A percentile compares a stretch with the other conserved stretches of the same genome.
phyloP scores from a whole-genome alignment of 148 eudicot species.

The Amaranthus palmeri region DNA sequence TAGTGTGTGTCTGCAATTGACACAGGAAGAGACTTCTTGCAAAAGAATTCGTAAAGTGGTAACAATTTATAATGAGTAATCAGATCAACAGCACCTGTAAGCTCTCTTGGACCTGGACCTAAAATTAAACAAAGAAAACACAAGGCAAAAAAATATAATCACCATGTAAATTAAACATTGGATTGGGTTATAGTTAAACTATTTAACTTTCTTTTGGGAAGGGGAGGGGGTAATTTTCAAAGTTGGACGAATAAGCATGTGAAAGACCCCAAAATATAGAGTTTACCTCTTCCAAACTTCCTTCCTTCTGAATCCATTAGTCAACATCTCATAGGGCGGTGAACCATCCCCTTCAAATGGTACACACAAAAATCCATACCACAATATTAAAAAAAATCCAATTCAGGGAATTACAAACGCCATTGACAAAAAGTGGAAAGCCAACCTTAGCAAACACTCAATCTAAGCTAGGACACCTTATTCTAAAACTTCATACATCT shows the following conservation, averaged over 20 bases:
- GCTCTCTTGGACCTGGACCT: conserved; percentile 82
- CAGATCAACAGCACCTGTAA: conserved; percentile 93
- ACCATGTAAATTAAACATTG: too few species aligned
- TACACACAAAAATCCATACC: conserved; percentile 8
- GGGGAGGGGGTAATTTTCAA: too few species aligned
- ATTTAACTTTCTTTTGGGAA: too few species aligned
- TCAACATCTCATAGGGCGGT: conserved; percentile 38
- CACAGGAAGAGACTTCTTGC: conserved; percentile 91
- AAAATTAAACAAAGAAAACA: neutral
- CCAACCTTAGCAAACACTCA: neutral
- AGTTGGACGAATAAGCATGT: too few species aligned
- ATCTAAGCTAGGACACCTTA: neutral
- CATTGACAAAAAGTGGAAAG: neutral
- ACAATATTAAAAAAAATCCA: neutral
- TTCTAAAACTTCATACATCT: neutral
- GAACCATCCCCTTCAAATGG: conserved; percentile 40
- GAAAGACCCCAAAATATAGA: too few species aligned
- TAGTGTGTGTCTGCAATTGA: conserved; percentile 86
- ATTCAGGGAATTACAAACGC: conserved; percentile 5
- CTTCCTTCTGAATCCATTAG: conserved; percentile 74
- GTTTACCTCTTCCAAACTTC: conserved; percentile 87
- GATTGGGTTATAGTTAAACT: too few species aligned
- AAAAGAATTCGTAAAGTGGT: conserved; percentile 91
- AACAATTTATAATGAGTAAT: conserved; percentile 77
- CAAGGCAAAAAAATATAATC: neutral